These are phyloP conservation scores for Clavispora fructus DNA, from an alignment of 805 yeast genomes.

Conservation along the genomic window DNA sequence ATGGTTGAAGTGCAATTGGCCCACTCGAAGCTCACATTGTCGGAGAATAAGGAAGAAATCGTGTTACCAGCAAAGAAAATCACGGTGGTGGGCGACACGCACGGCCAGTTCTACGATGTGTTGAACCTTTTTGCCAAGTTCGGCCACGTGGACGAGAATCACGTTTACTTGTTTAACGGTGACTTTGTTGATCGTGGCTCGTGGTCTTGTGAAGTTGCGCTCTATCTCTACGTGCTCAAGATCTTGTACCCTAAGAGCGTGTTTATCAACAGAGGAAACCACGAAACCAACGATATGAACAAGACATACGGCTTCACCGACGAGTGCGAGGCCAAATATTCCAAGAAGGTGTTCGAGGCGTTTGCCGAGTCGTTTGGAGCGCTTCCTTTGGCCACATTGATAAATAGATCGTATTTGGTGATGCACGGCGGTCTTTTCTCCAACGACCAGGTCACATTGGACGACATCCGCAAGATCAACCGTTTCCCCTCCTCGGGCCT, in stretches of 20 bases:
- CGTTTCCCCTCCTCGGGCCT: conserved; percentile 50
- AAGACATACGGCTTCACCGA: conserved; percentile 94
- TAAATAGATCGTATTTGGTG: conserved; percentile 73
- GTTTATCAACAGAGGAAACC: conserved; percentile 89
- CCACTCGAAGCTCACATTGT: conserved; percentile 20
- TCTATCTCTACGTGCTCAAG: conserved; percentile 72
- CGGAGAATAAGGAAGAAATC: not conserved
- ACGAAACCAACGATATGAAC: conserved; percentile 96
- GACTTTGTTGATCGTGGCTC: conserved; percentile 98
- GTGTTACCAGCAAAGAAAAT: conserved; percentile 32
- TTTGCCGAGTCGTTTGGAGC: conserved; percentile 83
- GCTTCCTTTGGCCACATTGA: conserved; percentile 79
- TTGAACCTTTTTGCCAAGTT: conserved; percentile 69
- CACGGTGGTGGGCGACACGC: conserved; percentile 96
- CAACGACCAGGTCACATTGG: conserved; percentile 61
- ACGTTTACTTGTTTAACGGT: conserved; percentile 86
- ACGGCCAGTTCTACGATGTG: conserved; percentile 92
- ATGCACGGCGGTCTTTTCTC: conserved; percentile 97
- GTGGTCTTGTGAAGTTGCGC: conserved; percentile 96
- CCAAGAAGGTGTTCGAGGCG: conserved; percentile 70
- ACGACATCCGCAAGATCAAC: conserved; percentile 67
- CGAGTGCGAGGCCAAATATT: conserved; percentile 88
- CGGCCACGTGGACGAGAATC: conserved; percentile 64
- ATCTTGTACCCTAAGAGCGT: conserved; percentile 65
- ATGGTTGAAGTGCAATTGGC: conserved; percentile 62